phyloP scores from a whole-genome alignment of 176 grass and related monocot species.

The Hordeum vulgare region DNA sequence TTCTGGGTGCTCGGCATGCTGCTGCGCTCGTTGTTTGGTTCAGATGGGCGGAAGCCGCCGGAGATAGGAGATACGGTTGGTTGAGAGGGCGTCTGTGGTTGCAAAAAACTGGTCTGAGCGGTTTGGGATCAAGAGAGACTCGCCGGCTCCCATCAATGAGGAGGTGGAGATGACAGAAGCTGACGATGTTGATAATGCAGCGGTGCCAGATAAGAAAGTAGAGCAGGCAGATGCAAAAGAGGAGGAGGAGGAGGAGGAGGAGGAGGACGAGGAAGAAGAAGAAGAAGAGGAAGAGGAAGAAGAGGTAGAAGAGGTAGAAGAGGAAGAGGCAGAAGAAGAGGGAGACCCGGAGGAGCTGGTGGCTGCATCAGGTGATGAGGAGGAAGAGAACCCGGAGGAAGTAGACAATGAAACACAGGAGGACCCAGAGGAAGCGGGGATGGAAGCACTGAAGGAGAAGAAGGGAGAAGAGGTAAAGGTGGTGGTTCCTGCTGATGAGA shows the following conservation, averaged over 20 bases:
- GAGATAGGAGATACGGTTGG: constrained; percentile 53
- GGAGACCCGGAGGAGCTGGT: background rate
- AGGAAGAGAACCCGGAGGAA: background rate
- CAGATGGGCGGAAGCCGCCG: constrained; percentile 34
- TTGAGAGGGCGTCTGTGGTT: constrained; percentile 51
- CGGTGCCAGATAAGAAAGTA: constrained; percentile 23
- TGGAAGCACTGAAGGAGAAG: constrained; percentile 23
- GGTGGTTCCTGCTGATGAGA: background rate
- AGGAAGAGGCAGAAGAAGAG: background rate
- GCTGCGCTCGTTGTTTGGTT: constrained; percentile 41
- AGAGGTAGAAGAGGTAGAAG: background rate
- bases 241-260: background rate
- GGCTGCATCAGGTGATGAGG: background rate
- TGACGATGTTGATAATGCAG: background rate
- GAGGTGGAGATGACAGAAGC: constrained; percentile 29
- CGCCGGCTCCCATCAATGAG: background rate
- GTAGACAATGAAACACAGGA: background rate
- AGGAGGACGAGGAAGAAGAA: background rate
- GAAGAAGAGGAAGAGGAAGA: constrained; percentile 2
- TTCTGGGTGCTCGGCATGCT: constrained; percentile 63
- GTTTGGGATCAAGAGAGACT: constrained; percentile 32
- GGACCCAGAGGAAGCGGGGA: constrained; percentile 6
- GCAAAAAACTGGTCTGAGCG: constrained; percentile 49
- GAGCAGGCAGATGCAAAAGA: background rate
- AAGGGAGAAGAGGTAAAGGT: constrained; percentile 9